Conservation (phyloP, 2,329 filamentous ascomycete species). For the Xylariaceae sp. region DNA sequence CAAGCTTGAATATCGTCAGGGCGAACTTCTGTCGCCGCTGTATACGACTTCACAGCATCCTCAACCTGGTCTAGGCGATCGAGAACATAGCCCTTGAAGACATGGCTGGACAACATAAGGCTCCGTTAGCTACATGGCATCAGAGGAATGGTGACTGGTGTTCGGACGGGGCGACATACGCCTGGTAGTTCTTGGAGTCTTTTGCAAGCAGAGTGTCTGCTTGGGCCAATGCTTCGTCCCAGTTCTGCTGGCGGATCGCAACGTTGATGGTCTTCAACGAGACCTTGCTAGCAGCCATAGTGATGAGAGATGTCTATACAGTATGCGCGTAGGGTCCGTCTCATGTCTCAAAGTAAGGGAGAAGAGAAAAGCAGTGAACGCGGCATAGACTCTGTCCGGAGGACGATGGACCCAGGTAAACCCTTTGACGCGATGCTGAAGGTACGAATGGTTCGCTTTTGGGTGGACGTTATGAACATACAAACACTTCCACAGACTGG, state of each 20-base stretch:
- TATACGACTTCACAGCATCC: conserved; percentile 73
- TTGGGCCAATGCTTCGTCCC: conserved; percentile 66
- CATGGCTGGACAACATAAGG: conserved; percentile 46
- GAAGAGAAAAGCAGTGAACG: neutral
- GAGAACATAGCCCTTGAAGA: conserved; percentile 82
- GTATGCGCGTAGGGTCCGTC: conserved; percentile 8
- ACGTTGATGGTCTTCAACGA: conserved; percentile 76
- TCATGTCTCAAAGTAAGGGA: conserved; percentile 22
- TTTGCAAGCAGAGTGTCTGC: conserved; percentile 63
- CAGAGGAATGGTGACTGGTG: neutral
- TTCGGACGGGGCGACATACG: conserved; percentile 42
- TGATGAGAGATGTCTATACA: conserved; percentile 17
- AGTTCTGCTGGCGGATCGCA: conserved; percentile 72
- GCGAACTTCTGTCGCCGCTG: conserved; percentile 64
- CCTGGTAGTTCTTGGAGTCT: conserved; percentile 78
- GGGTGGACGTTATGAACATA: too few species aligned
- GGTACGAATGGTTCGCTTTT: too few species aligned
- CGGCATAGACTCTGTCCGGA: too few species aligned
- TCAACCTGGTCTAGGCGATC: conserved; percentile 69
- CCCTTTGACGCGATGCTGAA: too few species aligned
- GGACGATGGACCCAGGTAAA: too few species aligned
- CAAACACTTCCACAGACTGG: too few species aligned
- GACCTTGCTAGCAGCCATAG: conserved; percentile 57
- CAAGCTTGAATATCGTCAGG: conserved; percentile 73
- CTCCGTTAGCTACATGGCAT: neutral